Conservation (phyloP, 2,329 filamentous ascomycete species). For the Plectosphaerella cucumerina region DNA sequence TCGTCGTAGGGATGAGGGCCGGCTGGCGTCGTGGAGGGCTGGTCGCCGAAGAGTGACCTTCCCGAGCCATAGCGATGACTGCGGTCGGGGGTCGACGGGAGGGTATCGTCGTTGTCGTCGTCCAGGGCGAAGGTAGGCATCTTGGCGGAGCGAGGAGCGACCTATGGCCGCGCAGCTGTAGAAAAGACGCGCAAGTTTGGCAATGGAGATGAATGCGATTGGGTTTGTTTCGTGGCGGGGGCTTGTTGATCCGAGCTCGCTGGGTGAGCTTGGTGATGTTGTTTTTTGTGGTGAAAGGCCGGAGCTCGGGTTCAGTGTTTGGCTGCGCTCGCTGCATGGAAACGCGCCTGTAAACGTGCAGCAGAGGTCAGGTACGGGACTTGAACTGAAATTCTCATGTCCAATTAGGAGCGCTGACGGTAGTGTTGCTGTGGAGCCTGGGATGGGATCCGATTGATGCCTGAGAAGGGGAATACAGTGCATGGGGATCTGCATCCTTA, state of each 20-base stretch:
- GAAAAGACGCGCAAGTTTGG: neutral
- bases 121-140: slow-evolving; percentile 40
- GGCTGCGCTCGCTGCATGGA: neutral
- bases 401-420: too few species aligned
- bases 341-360: too few species aligned
- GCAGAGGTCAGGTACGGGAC: too few species aligned
- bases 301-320: neutral
- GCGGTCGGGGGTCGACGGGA: slow-evolving; percentile 46
- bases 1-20: slow-evolving; percentile 44
- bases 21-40: slow-evolving; percentile 50
- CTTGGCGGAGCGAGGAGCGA: slow-evolving; percentile 9
- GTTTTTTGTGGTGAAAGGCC: neutral
- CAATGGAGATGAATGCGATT: neutral
- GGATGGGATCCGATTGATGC: too few species aligned
- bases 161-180: neutral
- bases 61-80: slow-evolving; percentile 26
- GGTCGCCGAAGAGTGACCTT: slow-evolving; percentile 35
- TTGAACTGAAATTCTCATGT: too few species aligned
- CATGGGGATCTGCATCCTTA: too few species aligned
- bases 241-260: neutral
- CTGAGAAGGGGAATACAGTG: too few species aligned
- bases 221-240: neutral
- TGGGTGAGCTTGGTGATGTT: neutral
- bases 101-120: slow-evolving; percentile 33
- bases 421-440: too few species aligned